phyloP scores from a whole-genome alignment of 208 protist species.

The Trypanosoma grayi region DNA sequence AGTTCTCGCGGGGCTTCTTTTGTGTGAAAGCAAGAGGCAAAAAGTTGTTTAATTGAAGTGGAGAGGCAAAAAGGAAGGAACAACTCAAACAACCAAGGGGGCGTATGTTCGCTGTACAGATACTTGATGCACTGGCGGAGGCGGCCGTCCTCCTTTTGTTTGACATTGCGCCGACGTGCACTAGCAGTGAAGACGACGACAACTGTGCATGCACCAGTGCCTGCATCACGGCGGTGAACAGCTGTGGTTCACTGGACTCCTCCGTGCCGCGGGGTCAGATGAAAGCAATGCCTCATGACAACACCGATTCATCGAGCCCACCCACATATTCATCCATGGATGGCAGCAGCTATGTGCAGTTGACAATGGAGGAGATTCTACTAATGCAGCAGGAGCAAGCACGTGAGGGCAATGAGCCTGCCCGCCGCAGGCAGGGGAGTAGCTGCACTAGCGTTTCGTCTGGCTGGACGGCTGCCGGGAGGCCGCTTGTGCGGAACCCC shows the following conservation, averaged over 20 bases:
- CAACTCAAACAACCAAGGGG: not conserved
- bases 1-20: no score
- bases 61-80: not conserved
- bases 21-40: not conserved
- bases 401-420: not conserved
- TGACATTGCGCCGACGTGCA: slow-evolving; percentile 32
- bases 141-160: slow-evolving; percentile 66
- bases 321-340: slow-evolving; percentile 1
- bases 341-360: slow-evolving; percentile 25
- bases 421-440: not conserved
- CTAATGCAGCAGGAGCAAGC: not conserved
- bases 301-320: not conserved
- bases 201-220: not conserved
- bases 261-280: not conserved
- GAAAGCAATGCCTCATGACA: not conserved
- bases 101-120: slow-evolving; percentile 49
- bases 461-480: not conserved
- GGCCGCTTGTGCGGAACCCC: not conserved
- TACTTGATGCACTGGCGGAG: slow-evolving; percentile 69
- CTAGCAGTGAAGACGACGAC: slow-evolving; percentile 16
- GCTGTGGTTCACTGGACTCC: slow-evolving; percentile 10
- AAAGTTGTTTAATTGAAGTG: no score
- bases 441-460: slow-evolving; percentile 5
- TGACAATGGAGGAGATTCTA: slow-evolving; percentile 29
- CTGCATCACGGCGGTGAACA: not conserved